These are phyloP conservation scores for Penicillium paxilli DNA, from an alignment of 495 filamentous ascomycete genomes.

Conservation along the genomic window DNA sequence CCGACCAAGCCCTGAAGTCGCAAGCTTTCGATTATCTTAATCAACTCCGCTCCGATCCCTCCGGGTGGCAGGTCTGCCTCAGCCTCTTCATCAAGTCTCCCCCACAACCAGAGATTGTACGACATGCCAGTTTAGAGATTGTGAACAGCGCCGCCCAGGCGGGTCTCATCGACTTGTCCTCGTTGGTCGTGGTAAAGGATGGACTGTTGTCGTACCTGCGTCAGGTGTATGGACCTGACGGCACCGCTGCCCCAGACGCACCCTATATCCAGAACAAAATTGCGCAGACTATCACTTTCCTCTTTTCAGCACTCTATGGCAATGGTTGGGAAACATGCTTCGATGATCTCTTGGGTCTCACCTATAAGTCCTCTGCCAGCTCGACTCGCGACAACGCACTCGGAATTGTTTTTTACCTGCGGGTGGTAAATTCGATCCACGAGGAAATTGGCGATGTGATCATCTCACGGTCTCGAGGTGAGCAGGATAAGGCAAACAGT, in stretches of 20 bases:
- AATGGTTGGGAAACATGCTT: constrained; percentile 84
- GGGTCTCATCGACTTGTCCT: constrained; percentile 66
- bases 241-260: constrained; percentile 59
- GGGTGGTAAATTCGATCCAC: constrained; percentile 83
- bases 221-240: constrained; percentile 63
- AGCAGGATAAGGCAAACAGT: constrained; percentile 75
- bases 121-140: constrained; percentile 84
- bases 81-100: constrained; percentile 80
- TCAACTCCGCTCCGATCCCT: constrained; percentile 73
- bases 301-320: constrained; percentile 84
- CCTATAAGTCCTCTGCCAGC: constrained; percentile 46
- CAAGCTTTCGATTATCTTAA: constrained; percentile 89
- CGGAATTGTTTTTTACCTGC: constrained; percentile 84
- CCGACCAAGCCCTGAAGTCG: constrained; percentile 70
- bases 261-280: constrained; percentile 91
- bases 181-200: constrained; percentile 69
- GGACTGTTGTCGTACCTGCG: constrained; percentile 74
- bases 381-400: constrained; percentile 64
- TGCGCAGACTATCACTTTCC: constrained; percentile 87
- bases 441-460: constrained; percentile 96
- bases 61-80: constrained; percentile 85
- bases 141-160: constrained; percentile 85
- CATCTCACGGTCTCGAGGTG: constrained; percentile 68
- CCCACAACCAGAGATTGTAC: constrained; percentile 77
- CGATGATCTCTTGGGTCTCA: constrained; percentile 78